phyloP scores from a whole-genome alignment of 2,329 filamentous ascomycete genomes.

The Alternaria hordeiaustralica region DNA sequence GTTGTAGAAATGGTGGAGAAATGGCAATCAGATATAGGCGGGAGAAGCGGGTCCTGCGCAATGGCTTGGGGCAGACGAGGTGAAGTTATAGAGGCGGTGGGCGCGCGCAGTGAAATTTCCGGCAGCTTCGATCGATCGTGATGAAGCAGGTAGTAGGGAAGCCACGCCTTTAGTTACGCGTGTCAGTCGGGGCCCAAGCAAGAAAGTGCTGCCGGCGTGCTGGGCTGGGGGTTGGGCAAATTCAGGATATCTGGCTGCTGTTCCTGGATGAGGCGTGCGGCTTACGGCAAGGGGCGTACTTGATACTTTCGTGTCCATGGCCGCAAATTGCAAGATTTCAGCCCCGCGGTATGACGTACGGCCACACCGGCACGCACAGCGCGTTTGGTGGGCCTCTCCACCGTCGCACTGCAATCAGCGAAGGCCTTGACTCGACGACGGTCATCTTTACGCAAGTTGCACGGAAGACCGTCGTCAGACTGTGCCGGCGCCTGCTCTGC shows the following conservation, averaged over 20 bases:
- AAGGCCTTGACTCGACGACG: conserved; percentile 1
- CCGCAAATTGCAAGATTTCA: conserved; percentile 19
- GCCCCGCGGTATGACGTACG: conserved; percentile 19
- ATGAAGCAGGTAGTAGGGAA: conserved; percentile 5
- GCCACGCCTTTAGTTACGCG: conserved; percentile 1
- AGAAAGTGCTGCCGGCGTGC: conserved; percentile 6
- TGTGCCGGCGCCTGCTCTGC: neutral
- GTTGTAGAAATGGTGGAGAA: conserved; percentile 9
- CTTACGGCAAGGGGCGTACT: conserved; percentile 1
- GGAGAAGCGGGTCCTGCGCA: neutral
- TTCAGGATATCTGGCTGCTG: conserved; percentile 18
- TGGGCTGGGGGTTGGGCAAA: neutral
- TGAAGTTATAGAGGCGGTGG: conserved; percentile 11
- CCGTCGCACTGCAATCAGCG: conserved; percentile 1
- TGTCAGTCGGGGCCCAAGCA: conserved; percentile 7
- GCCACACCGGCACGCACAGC: conserved; percentile 6
- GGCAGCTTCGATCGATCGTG: conserved; percentile 18
- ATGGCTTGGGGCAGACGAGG: neutral
- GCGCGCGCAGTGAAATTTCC: conserved; percentile 13
- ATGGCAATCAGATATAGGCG: conserved; percentile 1
- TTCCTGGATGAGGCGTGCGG: conserved; percentile 10
- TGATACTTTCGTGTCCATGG: conserved; percentile 3
- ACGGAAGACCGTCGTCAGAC: neutral
- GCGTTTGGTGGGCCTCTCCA: conserved; percentile 11
- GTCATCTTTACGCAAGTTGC: conserved; percentile 11